Percentiles rank a stretch among this genome's conserved stretches.
Conservation (phyloP, 176 grass and related monocot species). For the Chrysopogon serrulatus region DNA sequence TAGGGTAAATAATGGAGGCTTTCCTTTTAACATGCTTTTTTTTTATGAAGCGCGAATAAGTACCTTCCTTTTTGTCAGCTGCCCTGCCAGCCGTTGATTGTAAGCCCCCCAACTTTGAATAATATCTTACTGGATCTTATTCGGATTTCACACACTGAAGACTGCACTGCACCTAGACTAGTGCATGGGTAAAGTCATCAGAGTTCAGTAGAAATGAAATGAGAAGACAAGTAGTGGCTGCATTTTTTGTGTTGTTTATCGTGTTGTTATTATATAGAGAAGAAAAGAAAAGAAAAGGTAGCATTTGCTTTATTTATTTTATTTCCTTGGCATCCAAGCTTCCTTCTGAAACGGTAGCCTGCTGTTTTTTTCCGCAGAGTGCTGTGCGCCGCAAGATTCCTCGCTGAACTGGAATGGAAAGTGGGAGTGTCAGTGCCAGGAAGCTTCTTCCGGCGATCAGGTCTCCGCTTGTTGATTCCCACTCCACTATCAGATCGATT, state of each 20-base stretch:
- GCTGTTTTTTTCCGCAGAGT: background rate
- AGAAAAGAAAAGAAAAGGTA: background rate
- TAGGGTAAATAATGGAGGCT: background rate
- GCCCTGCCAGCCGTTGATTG: background rate
- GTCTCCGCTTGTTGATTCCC: background rate
- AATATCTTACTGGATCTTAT: background rate
- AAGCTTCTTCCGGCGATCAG: background rate
- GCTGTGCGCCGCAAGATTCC: background rate
- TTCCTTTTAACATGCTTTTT: background rate
- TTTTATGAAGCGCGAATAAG: background rate
- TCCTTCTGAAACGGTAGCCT: background rate
- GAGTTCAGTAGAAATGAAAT: background rate
- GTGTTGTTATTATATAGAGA: too few relatives aligned
- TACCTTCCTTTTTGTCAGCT: background rate
- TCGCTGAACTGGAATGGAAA: background rate
- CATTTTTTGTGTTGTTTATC: background rate
- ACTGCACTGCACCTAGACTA: background rate
- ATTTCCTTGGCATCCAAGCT: constrained; percentile 19
- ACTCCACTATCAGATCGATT: too few relatives aligned
- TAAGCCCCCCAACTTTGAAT: background rate
- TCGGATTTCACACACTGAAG: background rate
- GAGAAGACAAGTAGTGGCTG: background rate
- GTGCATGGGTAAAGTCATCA: background rate
- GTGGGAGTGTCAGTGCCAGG: background rate
- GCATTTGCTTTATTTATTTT: background rate